phyloP scores from a whole-genome alignment of 2,329 filamentous ascomycete species.

The Incumbomyces delicatus region DNA sequence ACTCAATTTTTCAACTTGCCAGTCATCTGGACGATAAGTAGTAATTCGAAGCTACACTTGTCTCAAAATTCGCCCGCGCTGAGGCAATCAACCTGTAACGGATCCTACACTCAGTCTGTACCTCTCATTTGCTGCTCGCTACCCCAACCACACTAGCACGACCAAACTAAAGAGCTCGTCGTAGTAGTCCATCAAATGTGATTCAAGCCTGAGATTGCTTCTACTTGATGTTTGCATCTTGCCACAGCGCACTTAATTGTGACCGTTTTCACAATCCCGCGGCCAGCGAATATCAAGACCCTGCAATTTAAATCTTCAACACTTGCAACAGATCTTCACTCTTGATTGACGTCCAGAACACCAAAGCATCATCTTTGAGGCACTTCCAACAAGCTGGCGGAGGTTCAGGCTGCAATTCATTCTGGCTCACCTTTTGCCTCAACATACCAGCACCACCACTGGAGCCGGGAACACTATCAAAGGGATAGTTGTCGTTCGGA shows the following conservation, averaged over 20 bases:
- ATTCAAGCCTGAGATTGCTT: slow-evolving; percentile 1
- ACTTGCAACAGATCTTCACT: too few species aligned
- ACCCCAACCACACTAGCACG: slow-evolving; percentile 4
- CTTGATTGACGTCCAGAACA: too few species aligned
- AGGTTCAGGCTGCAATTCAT: slow-evolving; percentile 1
- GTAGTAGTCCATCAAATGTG: background rate
- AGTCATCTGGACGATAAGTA: background rate
- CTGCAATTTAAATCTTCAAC: too few species aligned
- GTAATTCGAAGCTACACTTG: background rate
- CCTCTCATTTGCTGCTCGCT: slow-evolving; percentile 4
- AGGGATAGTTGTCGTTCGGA: background rate
- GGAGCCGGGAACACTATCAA: background rate
- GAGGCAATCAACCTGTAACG: slow-evolving; percentile 6
- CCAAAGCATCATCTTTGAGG: too few species aligned
- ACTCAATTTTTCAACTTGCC: slow-evolving; percentile 3
- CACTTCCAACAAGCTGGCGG: slow-evolving; percentile 2
- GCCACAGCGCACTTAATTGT: background rate
- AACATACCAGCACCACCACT: background rate
- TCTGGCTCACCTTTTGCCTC: background rate
- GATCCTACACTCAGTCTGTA: background rate
- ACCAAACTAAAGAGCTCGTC: slow-evolving; percentile 1
- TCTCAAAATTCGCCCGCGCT: background rate
- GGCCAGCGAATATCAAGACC: too few species aligned
- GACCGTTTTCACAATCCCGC: too few species aligned
- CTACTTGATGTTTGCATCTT: background rate